Conservation (phyloP, 345 rosid species). For the Pugionium dolabratum region DNA sequence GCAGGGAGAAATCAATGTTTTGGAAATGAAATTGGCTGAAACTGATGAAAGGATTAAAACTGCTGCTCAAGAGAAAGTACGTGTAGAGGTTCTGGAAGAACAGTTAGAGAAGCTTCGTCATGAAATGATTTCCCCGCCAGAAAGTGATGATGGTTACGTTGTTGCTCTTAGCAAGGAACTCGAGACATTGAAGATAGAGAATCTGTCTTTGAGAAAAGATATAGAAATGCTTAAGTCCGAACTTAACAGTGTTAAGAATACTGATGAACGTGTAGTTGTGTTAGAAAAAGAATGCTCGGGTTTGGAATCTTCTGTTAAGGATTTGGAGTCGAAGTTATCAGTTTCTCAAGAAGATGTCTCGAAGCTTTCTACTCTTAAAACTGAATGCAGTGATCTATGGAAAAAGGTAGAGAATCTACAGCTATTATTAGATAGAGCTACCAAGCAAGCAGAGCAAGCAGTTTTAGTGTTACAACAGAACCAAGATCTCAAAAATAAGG, state of each 20-base stretch:
- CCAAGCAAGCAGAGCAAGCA: conserved; percentile 86
- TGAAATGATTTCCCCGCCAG: conserved; percentile 49
- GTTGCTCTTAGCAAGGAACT: conserved; percentile 64
- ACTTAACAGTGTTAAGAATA: conserved; percentile 53
- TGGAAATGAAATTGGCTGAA: conserved; percentile 80
- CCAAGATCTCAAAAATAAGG: conserved; percentile 74
- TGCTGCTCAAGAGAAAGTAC: conserved; percentile 77
- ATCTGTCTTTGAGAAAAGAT: conserved; percentile 61
- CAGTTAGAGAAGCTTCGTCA: conserved; percentile 65
- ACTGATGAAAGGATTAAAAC: conserved; percentile 81
- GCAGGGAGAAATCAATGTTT: conserved; percentile 67
- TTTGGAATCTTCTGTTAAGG: conserved; percentile 67
- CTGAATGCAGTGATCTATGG: conserved; percentile 69
- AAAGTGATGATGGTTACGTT: conserved; percentile 42
- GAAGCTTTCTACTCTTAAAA: conserved; percentile 63
- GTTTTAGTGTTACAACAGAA: conserved; percentile 74
- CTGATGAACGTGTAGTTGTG: conserved; percentile 62
- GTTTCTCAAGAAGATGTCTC: conserved; percentile 72
- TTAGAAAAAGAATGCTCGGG: conserved; percentile 66
- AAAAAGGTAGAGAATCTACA: conserved; percentile 74
- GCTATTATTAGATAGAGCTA: conserved; percentile 61
- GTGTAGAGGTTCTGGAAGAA: conserved; percentile 64
- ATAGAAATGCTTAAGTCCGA: conserved; percentile 60
- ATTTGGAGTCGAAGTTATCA: conserved; percentile 68
- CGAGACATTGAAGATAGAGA: conserved; percentile 63